Evolutionary conservation across 179 eudicot species (phyloP).

Genomic region (Pouteria campechiana): DNA sequence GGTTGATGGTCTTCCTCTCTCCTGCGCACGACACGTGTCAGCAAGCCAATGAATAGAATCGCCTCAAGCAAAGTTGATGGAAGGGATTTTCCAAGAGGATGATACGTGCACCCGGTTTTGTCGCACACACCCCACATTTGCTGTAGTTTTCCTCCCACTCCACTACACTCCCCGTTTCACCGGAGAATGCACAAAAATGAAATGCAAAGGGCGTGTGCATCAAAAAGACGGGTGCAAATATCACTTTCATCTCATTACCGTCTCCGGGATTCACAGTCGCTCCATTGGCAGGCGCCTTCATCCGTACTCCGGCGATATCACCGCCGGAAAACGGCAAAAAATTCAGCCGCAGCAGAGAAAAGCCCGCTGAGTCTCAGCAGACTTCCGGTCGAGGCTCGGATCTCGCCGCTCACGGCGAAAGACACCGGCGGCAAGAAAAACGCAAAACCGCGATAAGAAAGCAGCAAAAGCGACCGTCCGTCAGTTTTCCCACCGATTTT

Average conservation of each 20-base stretch:
- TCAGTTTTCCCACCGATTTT: neutral
- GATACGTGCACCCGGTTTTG: too few relatives aligned
- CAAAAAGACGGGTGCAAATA: neutral
- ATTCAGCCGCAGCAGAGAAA: neutral
- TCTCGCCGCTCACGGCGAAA: conserved; percentile 7
- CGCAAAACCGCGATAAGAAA: neutral
- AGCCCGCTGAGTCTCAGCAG: neutral
- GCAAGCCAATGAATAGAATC: conserved; percentile 8
- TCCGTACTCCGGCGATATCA: conserved; percentile 12
- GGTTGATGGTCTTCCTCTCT: conserved; percentile 73
- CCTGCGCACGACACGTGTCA: conserved; percentile 35
- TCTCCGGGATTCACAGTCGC: conserved; percentile 28
- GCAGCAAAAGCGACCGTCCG: too few relatives aligned
- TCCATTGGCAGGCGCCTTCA: conserved; percentile 37
- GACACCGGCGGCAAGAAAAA: neutral
- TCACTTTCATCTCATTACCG: conserved; percentile 19
- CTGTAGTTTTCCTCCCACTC: too few relatives aligned
- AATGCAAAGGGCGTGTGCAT: neutral
- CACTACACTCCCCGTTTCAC: conserved; percentile 1
- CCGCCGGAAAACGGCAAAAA: neutral
- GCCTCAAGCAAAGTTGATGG: neutral
- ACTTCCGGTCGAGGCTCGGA: conserved; percentile 3
- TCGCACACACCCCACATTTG: too few relatives aligned
- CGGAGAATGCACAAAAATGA: neutral
- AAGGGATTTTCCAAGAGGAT: neutral